A percentile compares a stretch with the other conserved stretches of the same genome.
Evolutionary conservation across 176 grass and related monocot species (phyloP).

Genomic region (Ensete glaucum): DNA sequence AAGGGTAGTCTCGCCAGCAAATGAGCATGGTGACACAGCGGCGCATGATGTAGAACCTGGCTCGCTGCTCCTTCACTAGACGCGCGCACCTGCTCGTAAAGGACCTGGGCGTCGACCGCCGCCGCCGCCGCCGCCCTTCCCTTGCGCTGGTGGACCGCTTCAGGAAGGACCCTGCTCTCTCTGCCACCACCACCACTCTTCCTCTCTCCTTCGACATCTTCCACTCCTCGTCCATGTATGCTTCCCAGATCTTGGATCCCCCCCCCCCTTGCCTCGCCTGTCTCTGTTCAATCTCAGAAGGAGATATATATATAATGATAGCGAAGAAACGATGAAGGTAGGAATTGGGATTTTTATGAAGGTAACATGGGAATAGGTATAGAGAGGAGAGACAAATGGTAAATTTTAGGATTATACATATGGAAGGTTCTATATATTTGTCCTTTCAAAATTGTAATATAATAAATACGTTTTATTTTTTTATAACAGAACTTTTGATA

Average conservation of each 20-base stretch:
- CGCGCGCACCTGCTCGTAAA: conserved; percentile 2
- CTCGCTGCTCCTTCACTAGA: neutral
- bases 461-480: too few species aligned
- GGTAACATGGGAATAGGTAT: too few species aligned
- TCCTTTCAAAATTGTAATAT: too few species aligned
- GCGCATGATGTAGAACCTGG: conserved; percentile 10
- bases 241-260: neutral
- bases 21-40: conserved; percentile 1
- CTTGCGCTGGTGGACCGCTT: neutral
- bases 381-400: too few species aligned
- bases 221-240: conserved; percentile 2
- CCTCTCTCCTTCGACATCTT: neutral
- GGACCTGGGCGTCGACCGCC: neutral
- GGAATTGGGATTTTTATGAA: too few species aligned
- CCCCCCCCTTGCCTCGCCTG: too few species aligned
- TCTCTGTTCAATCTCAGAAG: too few species aligned
- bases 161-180: neutral
- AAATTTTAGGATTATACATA: too few species aligned
- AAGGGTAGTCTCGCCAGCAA: neutral
- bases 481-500: too few species aligned
- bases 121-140: neutral
- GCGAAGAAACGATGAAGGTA: too few species aligned
- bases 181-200: neutral
- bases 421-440: too few species aligned
- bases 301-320: too few species aligned